Conservation (phyloP, 1,139 yeast genomes). For the Pneumocystis sp. region DNA sequence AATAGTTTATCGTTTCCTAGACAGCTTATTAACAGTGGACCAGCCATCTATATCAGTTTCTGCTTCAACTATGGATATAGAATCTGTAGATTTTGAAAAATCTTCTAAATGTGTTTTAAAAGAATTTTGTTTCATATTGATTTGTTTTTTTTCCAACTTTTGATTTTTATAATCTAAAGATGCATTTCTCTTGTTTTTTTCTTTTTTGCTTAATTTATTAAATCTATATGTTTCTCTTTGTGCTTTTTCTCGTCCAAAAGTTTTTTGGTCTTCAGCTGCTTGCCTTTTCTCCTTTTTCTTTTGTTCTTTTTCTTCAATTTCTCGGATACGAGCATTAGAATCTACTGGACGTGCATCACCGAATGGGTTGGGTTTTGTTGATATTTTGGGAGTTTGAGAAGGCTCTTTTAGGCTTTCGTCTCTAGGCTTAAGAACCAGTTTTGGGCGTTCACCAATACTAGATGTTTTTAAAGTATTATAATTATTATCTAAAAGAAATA, state of each 20-base stretch:
- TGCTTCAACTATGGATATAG: conserved; percentile 29
- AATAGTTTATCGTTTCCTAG: conserved; percentile 3
- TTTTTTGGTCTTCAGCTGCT: conserved; percentile 7
- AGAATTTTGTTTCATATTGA: not conserved
- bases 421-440: not conserved
- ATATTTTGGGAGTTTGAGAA: not conserved
- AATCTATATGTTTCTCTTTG: conserved; percentile 15
- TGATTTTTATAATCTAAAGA: not conserved
- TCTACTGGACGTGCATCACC: conserved; percentile 30
- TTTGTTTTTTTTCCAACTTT: not conserved
- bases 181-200: not conserved
- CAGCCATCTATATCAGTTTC: conserved; percentile 38
- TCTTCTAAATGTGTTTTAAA: conserved; percentile 1
- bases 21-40: conserved; percentile 45
- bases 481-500: not conserved
- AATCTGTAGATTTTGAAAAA: conserved; percentile 19
- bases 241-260: conserved; percentile 10
- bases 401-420: not conserved
- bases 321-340: conserved; percentile 20
- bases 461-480: not conserved
- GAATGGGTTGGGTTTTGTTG: conserved; percentile 19
- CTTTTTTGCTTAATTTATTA: conserved; percentile 17
- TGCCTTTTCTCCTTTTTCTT: conserved; percentile 17
- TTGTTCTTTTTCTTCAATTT: conserved; percentile 21
- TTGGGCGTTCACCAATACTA: not conserved